Conservation (phyloP, 768 basidiomycete genomes). For the Serpula lacrymans region DNA sequence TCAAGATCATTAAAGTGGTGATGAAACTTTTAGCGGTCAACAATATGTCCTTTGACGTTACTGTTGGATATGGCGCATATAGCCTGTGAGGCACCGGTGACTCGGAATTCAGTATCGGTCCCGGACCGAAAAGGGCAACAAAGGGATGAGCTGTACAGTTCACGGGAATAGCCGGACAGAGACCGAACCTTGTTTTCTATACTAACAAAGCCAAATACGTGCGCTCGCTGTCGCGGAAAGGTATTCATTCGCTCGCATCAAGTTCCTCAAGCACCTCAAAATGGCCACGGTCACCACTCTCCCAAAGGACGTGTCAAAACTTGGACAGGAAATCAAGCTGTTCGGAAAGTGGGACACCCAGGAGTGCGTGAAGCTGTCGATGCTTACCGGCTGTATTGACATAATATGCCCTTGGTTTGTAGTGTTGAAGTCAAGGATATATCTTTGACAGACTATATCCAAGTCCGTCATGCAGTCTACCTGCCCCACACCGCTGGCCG, state of each 20-base stretch:
- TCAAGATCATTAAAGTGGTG: too few species aligned
- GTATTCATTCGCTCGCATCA: constrained; percentile 14
- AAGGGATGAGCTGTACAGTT: constrained; percentile 26
- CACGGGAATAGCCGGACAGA: constrained; percentile 17
- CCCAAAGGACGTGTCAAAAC: constrained; percentile 76
- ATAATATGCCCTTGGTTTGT: constrained; percentile 4
- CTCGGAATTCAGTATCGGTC: too few species aligned
- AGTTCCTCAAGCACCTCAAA: constrained; percentile 37
- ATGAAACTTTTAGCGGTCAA: too few species aligned
- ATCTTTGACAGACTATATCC: constrained; percentile 98
- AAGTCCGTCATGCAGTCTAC: constrained; percentile 97
- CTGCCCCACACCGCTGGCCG: constrained; percentile 98
- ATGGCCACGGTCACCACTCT: constrained; percentile 71
- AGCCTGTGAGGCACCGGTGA: too few species aligned
- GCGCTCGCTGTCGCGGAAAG: constrained; percentile 20
- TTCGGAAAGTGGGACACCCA: constrained; percentile 99
- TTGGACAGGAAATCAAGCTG: constrained; percentile 87
- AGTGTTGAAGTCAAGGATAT: constrained; percentile 99
- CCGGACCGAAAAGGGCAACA: too few species aligned
- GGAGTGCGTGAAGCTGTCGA: constrained; percentile 61
- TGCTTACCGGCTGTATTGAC: constrained; percentile 13
- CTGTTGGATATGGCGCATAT: too few species aligned
- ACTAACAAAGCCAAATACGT: constrained; percentile 11
- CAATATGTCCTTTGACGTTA: too few species aligned
- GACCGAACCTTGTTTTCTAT: constrained; percentile 22